Evolutionary conservation across 805 yeast genomes (phyloP), one percentile per base, ranked within the genome.

Genomic region (Torulaspora indica): DNA sequence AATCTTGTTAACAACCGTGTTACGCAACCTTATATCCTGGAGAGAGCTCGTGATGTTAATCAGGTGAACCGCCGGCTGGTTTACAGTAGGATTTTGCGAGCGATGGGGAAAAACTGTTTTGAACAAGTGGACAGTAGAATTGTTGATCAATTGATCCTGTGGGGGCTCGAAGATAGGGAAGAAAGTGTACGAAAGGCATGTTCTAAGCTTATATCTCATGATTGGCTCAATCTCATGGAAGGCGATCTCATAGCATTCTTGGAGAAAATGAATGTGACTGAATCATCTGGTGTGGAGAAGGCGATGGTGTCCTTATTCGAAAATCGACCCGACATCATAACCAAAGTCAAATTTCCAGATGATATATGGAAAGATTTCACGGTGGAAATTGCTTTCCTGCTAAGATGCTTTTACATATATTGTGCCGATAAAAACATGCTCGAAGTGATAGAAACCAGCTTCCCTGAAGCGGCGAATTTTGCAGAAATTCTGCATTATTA

Each of bases 81-180:
- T 0, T 91, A 76, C 61, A 72, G 90, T 1, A 74, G 84, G 47
- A 70, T 85, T 2, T 64, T 88, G 41, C 80, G 81, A 46, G 82
- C 79, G 24, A 68, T 88, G 53, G 85, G 84, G 4, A 84, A 78
- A 49, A 76, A 82, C 50, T 68, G 80, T 29, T 67, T 69, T 17
- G 52, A 45, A 8, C 45, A 52, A 13, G 22, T 63, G 2, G 58
- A 58, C 29, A 57, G 68, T 8, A 69, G 69, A 6, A 70, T 76
- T 25, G 69, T 96, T 33, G 91, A 85, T 45, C 74, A 76, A 43
- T 61, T 93, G 18, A 70, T 93, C 15, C 71, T 74, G 34, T 85
- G 95, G 88, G 98, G 98, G 3, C 71, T 91, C 40, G 79, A 78
- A 49, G 98, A 91, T 64, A 77, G 97, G 52, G 96, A 90, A 51